These are phyloP conservation scores for Paramecium primaurelia DNA, from an alignment of 73 alveolate species.

Conservation along the genomic window DNA sequence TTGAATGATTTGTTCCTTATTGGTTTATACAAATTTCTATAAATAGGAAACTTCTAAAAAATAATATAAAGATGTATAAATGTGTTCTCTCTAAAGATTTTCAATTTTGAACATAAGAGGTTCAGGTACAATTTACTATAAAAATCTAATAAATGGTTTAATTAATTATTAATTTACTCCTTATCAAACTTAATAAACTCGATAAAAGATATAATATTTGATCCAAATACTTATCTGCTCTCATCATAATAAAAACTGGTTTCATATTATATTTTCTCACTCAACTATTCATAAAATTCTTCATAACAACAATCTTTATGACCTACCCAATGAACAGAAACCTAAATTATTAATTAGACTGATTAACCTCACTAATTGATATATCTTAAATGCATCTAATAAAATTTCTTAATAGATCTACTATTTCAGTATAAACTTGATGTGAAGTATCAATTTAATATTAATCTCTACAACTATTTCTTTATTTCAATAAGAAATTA, in stretches of 20 bases:
- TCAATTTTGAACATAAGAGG: not conserved
- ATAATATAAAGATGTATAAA: not conserved
- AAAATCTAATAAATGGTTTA: not conserved
- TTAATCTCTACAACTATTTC: not conserved
- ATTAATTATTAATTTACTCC: not conserved
- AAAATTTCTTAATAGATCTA: not conserved
- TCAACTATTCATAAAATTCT: slow-evolving; percentile 4
- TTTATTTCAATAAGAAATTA: not conserved
- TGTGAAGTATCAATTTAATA: slow-evolving; percentile 8
- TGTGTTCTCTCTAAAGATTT: slow-evolving; percentile 4
- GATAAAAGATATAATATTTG: not conserved
- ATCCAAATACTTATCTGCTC: not conserved
- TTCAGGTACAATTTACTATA: slow-evolving; percentile 1
- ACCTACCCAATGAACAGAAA: slow-evolving; percentile 42
- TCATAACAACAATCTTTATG: slow-evolving; percentile 17
- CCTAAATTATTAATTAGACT: not conserved
- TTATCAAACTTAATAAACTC: not conserved
- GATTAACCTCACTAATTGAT: not conserved
- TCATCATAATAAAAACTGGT: slow-evolving; percentile 25
- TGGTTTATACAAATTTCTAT: not conserved
- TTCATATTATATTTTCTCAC: not conserved
- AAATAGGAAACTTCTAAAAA: not conserved
- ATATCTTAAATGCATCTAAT: not conserved
- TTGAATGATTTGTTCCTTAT: not conserved
- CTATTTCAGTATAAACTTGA: not conserved